Evolutionary conservation across 768 basidiomycete genomes (phyloP), one percentile per base, ranked within the genome.

Genomic region (Mycena amicta): DNA sequence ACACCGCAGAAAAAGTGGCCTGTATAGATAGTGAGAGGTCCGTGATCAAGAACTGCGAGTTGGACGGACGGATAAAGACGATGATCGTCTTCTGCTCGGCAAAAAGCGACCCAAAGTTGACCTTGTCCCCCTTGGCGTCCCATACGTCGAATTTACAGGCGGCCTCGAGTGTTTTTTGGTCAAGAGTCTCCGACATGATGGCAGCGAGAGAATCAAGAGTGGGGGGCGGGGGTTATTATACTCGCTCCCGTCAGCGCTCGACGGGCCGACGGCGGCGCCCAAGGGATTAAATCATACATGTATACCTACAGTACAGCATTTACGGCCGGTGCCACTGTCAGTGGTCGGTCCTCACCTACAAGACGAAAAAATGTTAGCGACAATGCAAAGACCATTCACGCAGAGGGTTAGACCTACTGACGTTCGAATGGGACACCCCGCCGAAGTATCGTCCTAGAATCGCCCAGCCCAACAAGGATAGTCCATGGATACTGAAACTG

Each of bases 1-100:
- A 25, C 81, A 53, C 84, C 85, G 60, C 87, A 87, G 64, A 86
- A 85, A 67, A 87, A 87, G 68, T 87, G 85, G 6, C 85, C 85
- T 86, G 33, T 45, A 16, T 45, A 30, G 3, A 33, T 41, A 6
- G 37, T 25, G 25, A 13, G 61, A 43, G 26, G n/a, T n/a, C n/a
- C n/a, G n/a, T n/a, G n/a, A n/a, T n/a, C 6, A 29, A 23, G n/a
- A 56, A 11, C 23, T 47, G 12, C 3, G 37, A 6, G 41, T n/a
- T 43, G 3, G 15, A 65, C 75, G 58, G 52, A 86, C 87, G 82
- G 55, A 88, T 84, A 68, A 89, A 88, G 1, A 89, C 83, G 3
- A 88, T 78, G 13, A 89, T 72, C 0, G 81, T 82, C 65, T 80
- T 83, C 62, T 81, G 67, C 2, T 77, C 66, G 40, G 76, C 70